Base-by-base conservation (phyloP, 1,284 basidiomycete species). In the Puccinia novopanici region DNA sequence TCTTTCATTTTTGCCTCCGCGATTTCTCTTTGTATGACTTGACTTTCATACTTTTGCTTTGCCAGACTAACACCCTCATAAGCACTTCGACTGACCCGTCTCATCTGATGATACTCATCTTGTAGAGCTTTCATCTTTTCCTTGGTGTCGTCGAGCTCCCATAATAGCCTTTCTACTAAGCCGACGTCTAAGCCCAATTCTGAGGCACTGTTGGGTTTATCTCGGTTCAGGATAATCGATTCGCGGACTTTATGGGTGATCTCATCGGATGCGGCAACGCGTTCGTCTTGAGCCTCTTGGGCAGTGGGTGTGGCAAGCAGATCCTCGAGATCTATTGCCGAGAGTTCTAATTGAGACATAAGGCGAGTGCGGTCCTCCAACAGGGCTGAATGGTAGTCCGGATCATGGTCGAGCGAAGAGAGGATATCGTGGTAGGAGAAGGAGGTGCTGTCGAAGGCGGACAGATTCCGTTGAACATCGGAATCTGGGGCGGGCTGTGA, bases 1-100 rank as follows among this genome's bases (percentile, higher is more conserved):
- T 92, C 89, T 22, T 91, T 92, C 82, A 98, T 92, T 87, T 97
- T 94, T 0, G 92, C 91, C 87, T 98, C 95, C 1, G 93, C 93
- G 82, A 97, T 95, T 30, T 92, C 90, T 27, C 95, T 90, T 42
- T 91, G 90, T 77, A 92, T 91, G 65, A 94, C 89, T 86, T 98
- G 95, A 80, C 90, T 90, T 85, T 97, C 94, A 85, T 95, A 98
- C 85, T 98, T 94, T 92, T 1, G 96, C 37, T n/a, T 45, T 67
- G 63, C 95, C 57, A 95, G 92, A 0, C 91, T 92, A 78, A 98
- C 88, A 19, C 96, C 95, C 82, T 95, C 92, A 81, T 95, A 92
- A 83, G 93, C 95, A 84, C 94, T 92, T 84, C 93, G 92, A 85
- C 93, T 96, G 65, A 91, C 90, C 40, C 75, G 19, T 34, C 93